A percentile compares a stretch with the other conserved stretches of the same genome.
Evolutionary conservation across 2,329 filamentous ascomycete species (phyloP).

Genomic region (Drechmeria coniospora): DNA sequence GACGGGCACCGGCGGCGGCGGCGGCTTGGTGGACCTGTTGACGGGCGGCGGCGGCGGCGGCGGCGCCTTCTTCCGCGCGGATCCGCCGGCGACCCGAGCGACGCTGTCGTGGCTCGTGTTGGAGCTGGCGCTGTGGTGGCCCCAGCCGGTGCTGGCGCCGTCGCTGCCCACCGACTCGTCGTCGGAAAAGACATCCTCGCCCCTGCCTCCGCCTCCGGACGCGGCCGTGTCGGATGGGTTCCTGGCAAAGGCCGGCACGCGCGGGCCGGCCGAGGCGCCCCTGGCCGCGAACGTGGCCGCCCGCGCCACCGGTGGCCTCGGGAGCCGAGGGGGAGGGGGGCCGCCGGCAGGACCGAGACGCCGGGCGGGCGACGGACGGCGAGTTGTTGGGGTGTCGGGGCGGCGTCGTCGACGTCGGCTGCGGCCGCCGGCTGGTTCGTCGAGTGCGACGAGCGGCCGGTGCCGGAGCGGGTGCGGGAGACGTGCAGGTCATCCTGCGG

Average conservation of each 20-base stretch:
- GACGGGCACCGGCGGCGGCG: conserved; percentile 18
- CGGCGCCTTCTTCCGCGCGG: conserved; percentile 34
- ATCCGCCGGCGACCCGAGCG: conserved; percentile 3
- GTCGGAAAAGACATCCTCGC: conserved; percentile 31
- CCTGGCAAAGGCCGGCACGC: conserved; percentile 27
- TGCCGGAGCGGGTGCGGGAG: conserved; percentile 31
- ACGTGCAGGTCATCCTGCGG: conserved; percentile 6
- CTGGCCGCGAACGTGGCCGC: conserved; percentile 23
- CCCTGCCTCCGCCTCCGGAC: conserved; percentile 13
- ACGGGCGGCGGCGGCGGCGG: conserved; percentile 35
- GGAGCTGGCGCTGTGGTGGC: conserved; percentile 36
- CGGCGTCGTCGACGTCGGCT: conserved; percentile 13
- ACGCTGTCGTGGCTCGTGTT: conserved; percentile 41
- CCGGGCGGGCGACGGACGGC: conserved; percentile 25
- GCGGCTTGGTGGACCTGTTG: conserved; percentile 28
- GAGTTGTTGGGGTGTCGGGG: conserved; percentile 21
- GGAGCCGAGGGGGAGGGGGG: conserved; percentile 20
- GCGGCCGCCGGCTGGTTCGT: conserved; percentile 16
- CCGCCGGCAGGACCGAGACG: conserved; percentile 11
- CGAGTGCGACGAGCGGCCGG: conserved; percentile 28
- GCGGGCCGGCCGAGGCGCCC: conserved; percentile 8
- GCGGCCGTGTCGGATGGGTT: conserved; percentile 20
- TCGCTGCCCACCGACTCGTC: conserved; percentile 35
- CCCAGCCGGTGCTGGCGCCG: conserved; percentile 35
- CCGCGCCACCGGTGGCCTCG: conserved; percentile 20